Conservation (phyloP, 2,329 filamentous ascomycete genomes). For the Nakataea oryzae region DNA sequence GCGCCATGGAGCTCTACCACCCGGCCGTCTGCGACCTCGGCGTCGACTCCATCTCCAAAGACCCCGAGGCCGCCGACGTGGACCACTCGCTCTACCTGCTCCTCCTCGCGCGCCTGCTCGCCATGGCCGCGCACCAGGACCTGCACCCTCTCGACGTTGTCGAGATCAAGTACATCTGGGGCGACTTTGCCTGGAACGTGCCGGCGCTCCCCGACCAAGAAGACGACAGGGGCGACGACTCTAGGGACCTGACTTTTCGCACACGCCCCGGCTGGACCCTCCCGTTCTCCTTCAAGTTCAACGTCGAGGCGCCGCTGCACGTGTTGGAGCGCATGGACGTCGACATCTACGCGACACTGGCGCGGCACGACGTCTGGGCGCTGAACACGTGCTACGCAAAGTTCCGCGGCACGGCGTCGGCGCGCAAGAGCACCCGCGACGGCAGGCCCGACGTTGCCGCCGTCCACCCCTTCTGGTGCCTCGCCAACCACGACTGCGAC, state of each 20-base stretch:
- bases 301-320: slow-evolving; percentile 64
- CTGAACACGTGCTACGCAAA: slow-evolving; percentile 89
- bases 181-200: slow-evolving; percentile 50
- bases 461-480: slow-evolving; percentile 91
- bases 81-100: slow-evolving; percentile 53
- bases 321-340: slow-evolving; percentile 78
- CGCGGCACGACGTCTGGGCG: slow-evolving; percentile 64
- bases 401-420: slow-evolving; percentile 86
- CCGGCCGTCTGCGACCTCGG: slow-evolving; percentile 57
- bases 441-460: slow-evolving; percentile 84
- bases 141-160: slow-evolving; percentile 52
- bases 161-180: slow-evolving; percentile 60
- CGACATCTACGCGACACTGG: slow-evolving; percentile 54
- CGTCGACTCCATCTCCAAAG: slow-evolving; percentile 54
- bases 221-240: not conserved
- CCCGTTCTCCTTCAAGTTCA: slow-evolving; percentile 69
- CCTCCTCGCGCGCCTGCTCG: slow-evolving; percentile 50
- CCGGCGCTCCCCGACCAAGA: slow-evolving; percentile 38
- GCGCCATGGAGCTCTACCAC: slow-evolving; percentile 51
- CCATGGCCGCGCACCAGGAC: slow-evolving; percentile 51
- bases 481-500: slow-evolving; percentile 93
- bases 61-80: slow-evolving; percentile 45
- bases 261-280: slow-evolving; percentile 42
- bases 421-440: slow-evolving; percentile 64
- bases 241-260: not conserved